Evolutionary conservation across 2,329 filamentous ascomycete species (phyloP).

Genomic region (Neocatenulostroma microsporum): DNA sequence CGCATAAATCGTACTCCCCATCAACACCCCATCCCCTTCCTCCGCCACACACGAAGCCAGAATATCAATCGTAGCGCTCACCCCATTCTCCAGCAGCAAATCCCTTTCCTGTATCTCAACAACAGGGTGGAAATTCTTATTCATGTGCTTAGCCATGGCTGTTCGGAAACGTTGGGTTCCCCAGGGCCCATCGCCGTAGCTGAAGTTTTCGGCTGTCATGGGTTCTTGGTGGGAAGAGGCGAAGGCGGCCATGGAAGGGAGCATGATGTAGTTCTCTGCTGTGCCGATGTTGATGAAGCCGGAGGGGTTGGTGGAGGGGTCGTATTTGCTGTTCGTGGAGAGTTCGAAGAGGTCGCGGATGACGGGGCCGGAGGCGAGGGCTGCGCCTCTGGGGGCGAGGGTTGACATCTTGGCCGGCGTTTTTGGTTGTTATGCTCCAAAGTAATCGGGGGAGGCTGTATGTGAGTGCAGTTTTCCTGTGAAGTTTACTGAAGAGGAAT

Average conservation of each 20-base stretch:
- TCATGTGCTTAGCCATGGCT: slow-evolving; percentile 37
- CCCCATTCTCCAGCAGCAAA: slow-evolving; percentile 35
- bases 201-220: background rate
- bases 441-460: too few species aligned
- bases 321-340: slow-evolving; percentile 17
- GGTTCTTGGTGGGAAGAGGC: background rate
- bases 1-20: slow-evolving; percentile 42
- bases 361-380: slow-evolving; percentile 4
- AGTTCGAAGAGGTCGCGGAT: slow-evolving; percentile 11
- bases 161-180: slow-evolving; percentile 33
- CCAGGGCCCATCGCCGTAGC: slow-evolving; percentile 34
- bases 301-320: slow-evolving; percentile 22
- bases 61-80: slow-evolving; percentile 38
- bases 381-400: slow-evolving; percentile 4
- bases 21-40: slow-evolving; percentile 40
- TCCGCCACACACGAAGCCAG: slow-evolving; percentile 38
- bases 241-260: slow-evolving; percentile 5
- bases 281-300: slow-evolving; percentile 26
- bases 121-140: slow-evolving; percentile 33
- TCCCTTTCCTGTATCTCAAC: slow-evolving; percentile 29
- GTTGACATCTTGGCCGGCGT: slow-evolving; percentile 3
- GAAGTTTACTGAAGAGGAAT: too few species aligned
- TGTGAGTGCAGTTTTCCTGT: too few species aligned
- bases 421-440: too few species aligned
- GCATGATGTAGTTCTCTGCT: slow-evolving; percentile 23